Evolutionary conservation across 768 basidiomycete genomes (phyloP).

Genomic region (Podaxis sp.): DNA sequence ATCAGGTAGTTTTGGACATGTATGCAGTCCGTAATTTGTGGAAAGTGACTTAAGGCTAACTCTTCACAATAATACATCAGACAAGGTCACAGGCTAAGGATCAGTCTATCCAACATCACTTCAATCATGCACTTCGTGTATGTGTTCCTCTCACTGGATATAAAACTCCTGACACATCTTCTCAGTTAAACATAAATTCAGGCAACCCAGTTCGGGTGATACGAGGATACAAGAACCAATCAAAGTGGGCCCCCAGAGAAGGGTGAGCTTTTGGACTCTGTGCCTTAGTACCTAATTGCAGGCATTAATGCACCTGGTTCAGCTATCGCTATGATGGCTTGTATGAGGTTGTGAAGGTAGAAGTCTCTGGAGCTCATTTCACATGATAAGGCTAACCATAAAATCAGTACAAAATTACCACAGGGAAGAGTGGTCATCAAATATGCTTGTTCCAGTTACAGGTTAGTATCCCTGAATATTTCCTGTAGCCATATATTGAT

Average conservation of each 20-base stretch:
- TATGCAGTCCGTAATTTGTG: not conserved
- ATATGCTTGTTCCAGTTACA: constrained; percentile 13
- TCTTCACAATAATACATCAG: constrained; percentile 14
- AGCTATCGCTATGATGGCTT: constrained; percentile 42
- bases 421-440: constrained; percentile 9
- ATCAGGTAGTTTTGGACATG: not conserved
- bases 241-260: constrained; percentile 28
- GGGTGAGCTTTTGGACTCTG: constrained; percentile 21
- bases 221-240: constrained; percentile 26
- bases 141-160: not conserved
- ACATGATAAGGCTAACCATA: no score
- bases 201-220: constrained; percentile 36
- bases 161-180: not conserved
- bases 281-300: not conserved
- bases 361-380: not conserved
- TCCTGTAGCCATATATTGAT: not conserved
- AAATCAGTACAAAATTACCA: not conserved
- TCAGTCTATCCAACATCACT: constrained; percentile 29
- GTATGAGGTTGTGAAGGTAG: constrained; percentile 31
- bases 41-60: not conserved
- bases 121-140: constrained; percentile 31
- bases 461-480: constrained; percentile 2
- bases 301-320: not conserved
- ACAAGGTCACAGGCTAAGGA: constrained; percentile 22
- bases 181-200: constrained; percentile 25